Evolutionary conservation across 495 filamentous ascomycete genomes (phyloP), one percentile per base, ranked within the genome.

Genomic region (Talaromyces liani): DNA sequence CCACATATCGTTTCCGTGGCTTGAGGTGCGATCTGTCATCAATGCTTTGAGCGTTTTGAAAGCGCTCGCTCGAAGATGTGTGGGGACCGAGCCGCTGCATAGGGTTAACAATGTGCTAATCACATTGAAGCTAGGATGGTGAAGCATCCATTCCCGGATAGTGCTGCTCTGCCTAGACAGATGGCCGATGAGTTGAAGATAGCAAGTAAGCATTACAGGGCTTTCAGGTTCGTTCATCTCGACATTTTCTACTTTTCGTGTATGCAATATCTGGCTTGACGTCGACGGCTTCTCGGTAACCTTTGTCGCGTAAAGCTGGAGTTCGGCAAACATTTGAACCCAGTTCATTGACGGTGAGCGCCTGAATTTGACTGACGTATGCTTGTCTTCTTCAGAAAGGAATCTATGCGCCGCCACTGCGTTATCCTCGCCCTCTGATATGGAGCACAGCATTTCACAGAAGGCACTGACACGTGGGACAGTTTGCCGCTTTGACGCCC

Each of bases 381-480:
- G 86, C 49, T 87, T 81, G 22, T 87, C 85, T 75, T 99, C 94
- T 65, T 97, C 94, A 10, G 91, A 81, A 33, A 99, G 81, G 67
- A 99, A 99, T 54, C 83, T 82, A 71, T 99, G 93, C 1, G 92
- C 91, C 22, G 88, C 79, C 41, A 85, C 84, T 10, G 92, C 93
- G 66, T 88, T 91, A 58, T 89, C 84, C 60, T 90, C 85, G 36
- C 90, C 90, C 39, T 86, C 82, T 0, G 95, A 90, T 58, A 99
- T 84, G 2, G 92, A 85, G 68, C 90, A 87, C 9, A 99, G 80
- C 87, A 98, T 89, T 72, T 97, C 96, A 72, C 93, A 97, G 68
- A 97, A 98, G 16, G 93, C 92, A 68, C 91, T 92, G 60, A 92
- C 92, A 33, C 95, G 85, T 18, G 94, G 94, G 6, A 95, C 96